Conservation (phyloP, 148 eudicot species). For the Camellia japonica region DNA sequence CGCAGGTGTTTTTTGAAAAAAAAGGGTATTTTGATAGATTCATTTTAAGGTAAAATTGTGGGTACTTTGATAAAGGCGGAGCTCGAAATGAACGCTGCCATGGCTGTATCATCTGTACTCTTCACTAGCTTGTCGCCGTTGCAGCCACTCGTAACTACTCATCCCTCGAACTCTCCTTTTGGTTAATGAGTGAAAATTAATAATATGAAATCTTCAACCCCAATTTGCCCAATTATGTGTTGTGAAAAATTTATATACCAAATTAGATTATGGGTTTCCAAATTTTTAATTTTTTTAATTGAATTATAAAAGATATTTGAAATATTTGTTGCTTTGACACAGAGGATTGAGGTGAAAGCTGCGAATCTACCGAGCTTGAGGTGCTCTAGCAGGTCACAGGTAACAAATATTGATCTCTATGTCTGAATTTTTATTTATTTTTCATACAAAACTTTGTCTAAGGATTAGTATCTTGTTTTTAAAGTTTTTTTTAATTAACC, state of each 20-base stretch:
- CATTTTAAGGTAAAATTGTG: too few relatives aligned
- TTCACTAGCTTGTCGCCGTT: constrained; percentile 18
- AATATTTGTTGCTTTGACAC: constrained; percentile 5
- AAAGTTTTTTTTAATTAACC: background rate
- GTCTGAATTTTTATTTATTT: background rate
- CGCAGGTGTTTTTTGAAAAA: too few relatives aligned
- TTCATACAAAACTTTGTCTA: too few relatives aligned
- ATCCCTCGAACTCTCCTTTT: background rate
- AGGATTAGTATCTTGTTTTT: background rate
- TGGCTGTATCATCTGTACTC: constrained; percentile 16
- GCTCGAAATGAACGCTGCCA: constrained; percentile 22
- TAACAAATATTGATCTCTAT: constrained; percentile 12
- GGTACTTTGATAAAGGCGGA: background rate
- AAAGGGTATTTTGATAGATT: too few relatives aligned
- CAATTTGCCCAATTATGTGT: background rate
- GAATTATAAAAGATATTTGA: too few relatives aligned
- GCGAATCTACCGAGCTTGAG: constrained; percentile 18
- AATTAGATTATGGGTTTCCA: too few relatives aligned
- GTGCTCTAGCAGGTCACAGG: constrained; percentile 36
- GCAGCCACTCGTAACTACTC: constrained; percentile 13
- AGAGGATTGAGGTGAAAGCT: constrained; percentile 30
- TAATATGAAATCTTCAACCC: background rate
- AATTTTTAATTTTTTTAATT: too few relatives aligned
- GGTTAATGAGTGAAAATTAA: background rate
- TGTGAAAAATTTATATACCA: too few relatives aligned